Evolutionary conservation across 1,284 basidiomycete species (phyloP).

Genomic region (Paramarasmius palmivorus): DNA sequence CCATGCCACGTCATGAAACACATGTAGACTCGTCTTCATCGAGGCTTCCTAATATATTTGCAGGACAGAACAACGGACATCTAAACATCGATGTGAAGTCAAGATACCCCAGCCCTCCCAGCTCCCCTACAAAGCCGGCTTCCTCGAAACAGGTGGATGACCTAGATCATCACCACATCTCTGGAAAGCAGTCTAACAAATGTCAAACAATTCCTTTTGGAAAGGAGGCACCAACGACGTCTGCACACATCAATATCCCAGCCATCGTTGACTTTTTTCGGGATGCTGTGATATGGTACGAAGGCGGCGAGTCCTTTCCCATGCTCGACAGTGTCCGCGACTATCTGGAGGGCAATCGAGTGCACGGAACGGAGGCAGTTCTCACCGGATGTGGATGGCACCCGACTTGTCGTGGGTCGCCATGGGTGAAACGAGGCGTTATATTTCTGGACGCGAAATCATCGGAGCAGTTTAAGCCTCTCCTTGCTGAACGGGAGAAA

Average conservation of each 20-base stretch:
- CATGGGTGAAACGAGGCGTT: constrained; percentile 30
- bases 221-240: neutral
- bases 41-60: neutral
- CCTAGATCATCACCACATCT: too few species aligned
- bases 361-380: constrained; percentile 38
- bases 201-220: neutral
- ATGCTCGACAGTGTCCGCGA: neutral
- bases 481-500: neutral
- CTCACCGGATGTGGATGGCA: constrained; percentile 37
- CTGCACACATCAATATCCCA: neutral
- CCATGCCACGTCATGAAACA: too few species aligned
- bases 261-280: constrained; percentile 4
- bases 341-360: constrained; percentile 23
- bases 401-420: constrained; percentile 3
- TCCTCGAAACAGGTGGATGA: too few species aligned
- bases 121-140: constrained; percentile 2
- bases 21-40: too few species aligned
- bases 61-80: neutral
- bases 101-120: constrained; percentile 11
- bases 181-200: too few species aligned
- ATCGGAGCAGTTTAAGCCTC: neutral
- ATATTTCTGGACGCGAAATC: constrained; percentile 31
- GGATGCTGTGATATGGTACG: constrained; percentile 11
- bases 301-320: neutral
- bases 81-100: neutral